Evolutionary conservation across 768 basidiomycete genomes (phyloP).

Genomic region (Phanerodontia chrysosporium): DNA sequence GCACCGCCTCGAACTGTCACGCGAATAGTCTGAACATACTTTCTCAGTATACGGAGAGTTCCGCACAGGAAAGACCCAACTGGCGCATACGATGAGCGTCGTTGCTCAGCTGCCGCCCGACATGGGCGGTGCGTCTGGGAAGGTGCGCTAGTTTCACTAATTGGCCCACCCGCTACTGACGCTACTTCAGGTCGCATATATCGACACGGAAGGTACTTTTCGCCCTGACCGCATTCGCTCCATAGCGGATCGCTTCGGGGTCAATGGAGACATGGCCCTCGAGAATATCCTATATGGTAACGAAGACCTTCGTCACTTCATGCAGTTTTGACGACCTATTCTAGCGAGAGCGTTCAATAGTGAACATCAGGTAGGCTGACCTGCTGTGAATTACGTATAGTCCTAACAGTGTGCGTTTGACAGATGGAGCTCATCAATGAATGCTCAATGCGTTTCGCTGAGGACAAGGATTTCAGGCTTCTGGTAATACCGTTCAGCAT

Average conservation of each 20-base stretch:
- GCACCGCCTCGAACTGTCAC: too few relatives aligned
- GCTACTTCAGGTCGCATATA: conserved; percentile 70
- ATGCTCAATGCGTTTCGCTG: conserved; percentile 82
- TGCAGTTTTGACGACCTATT: conserved; percentile 13
- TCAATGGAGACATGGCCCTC: conserved; percentile 82
- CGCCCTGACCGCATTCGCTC: conserved; percentile 89
- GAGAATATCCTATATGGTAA: conserved; percentile 91
- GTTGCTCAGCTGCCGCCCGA: conserved; percentile 85
- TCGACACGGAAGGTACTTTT: conserved; percentile 94
- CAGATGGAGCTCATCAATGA: conserved; percentile 92
- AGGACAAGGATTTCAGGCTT: conserved; percentile 80
- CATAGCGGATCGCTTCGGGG: conserved; percentile 90
- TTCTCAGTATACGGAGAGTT: conserved; percentile 88
- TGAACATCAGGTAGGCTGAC: conserved; percentile 79
- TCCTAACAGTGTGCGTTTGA: too few relatives aligned
- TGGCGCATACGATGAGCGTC: conserved; percentile 94
- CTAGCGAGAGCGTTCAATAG: conserved; percentile 87
- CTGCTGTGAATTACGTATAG: too few relatives aligned
- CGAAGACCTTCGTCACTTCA: not conserved
- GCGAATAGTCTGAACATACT: not conserved
- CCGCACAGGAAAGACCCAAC: conserved; percentile 92
- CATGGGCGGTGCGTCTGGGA: conserved; percentile 87
- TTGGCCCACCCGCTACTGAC: not conserved
- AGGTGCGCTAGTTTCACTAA: conserved; percentile 38
- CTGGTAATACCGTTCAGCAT: conserved; percentile 38